Evolutionary conservation across 805 yeast species (phyloP).

Genomic region (Kluyveromyces dobzhanskii): DNA sequence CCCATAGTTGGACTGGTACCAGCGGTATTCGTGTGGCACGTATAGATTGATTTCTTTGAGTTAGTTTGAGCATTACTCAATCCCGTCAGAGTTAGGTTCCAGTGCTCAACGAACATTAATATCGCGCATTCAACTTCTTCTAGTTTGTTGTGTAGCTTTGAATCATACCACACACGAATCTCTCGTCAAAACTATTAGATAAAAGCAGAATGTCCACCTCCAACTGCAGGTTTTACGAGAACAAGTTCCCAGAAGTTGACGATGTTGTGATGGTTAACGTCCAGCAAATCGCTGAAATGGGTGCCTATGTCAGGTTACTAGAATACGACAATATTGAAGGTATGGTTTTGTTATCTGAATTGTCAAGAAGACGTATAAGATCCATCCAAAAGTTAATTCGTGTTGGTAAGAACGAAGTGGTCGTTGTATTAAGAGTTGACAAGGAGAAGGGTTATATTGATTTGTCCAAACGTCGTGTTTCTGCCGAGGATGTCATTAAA

Average conservation of each 20-base stretch:
- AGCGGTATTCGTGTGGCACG: too few species aligned
- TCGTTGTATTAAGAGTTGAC: slow-evolving; percentile 95
- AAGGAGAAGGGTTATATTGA: slow-evolving; percentile 98
- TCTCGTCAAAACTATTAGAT: too few species aligned
- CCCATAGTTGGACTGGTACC: too few species aligned
- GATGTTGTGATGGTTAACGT: slow-evolving; percentile 99
- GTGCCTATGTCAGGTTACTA: slow-evolving; percentile 91
- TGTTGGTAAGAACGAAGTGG: slow-evolving; percentile 98
- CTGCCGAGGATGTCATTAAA: slow-evolving; percentile 93
- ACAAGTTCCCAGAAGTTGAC: slow-evolving; percentile 97
- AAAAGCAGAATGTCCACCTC: slow-evolving; percentile 62
- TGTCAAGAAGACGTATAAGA: slow-evolving; percentile 97
- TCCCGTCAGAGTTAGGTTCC: too few species aligned
- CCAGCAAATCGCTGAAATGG: slow-evolving; percentile 98
- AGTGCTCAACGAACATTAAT: too few species aligned
- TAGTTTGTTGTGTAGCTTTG: too few species aligned
- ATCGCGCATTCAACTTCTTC: too few species aligned
- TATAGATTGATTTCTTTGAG: too few species aligned
- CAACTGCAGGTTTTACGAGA: slow-evolving; percentile 93
- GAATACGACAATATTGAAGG: slow-evolving; percentile 99
- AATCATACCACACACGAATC: too few species aligned
- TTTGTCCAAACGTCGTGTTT: slow-evolving; percentile 92
- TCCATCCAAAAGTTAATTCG: slow-evolving; percentile 95
- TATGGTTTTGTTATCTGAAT: slow-evolving; percentile 91
- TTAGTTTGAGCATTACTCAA: too few species aligned